Evolutionary conservation across 2,329 filamentous ascomycete genomes (phyloP).

Genomic region (Epichloe amarillans): DNA sequence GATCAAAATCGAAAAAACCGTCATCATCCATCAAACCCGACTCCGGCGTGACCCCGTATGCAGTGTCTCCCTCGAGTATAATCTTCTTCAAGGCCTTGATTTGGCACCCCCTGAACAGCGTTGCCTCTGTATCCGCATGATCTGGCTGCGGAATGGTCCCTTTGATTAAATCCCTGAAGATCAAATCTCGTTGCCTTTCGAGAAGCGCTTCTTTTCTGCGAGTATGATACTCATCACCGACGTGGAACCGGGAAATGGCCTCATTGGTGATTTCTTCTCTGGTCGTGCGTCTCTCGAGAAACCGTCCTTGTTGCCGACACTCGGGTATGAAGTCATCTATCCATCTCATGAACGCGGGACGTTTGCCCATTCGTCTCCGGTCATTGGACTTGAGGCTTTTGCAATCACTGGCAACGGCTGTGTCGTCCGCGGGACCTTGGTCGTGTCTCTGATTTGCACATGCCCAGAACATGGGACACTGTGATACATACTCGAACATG

Average conservation of each 20-base stretch:
- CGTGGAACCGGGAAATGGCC: slow-evolving; percentile 38
- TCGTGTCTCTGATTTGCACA: slow-evolving; percentile 9
- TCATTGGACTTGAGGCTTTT: slow-evolving; percentile 39
- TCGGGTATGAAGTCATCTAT: slow-evolving; percentile 48
- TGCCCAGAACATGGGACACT: slow-evolving; percentile 45
- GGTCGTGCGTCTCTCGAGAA: slow-evolving; percentile 13
- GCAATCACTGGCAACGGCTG: slow-evolving; percentile 12
- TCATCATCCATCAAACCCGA: slow-evolving; percentile 18
- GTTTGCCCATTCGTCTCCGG: slow-evolving; percentile 37
- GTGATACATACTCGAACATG: slow-evolving; percentile 48
- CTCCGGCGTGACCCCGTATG: slow-evolving; percentile 21
- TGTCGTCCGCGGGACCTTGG: slow-evolving; percentile 3
- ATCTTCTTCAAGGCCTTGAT: slow-evolving; percentile 35
- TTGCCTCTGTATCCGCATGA: slow-evolving; percentile 1
- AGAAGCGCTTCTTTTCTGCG: slow-evolving; percentile 28
- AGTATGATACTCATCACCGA: slow-evolving; percentile 28
- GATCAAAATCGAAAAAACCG: slow-evolving; percentile 31
- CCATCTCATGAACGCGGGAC: slow-evolving; percentile 47
- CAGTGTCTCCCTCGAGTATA: slow-evolving; percentile 30
- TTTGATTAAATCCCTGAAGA: slow-evolving; percentile 35
- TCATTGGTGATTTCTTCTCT: slow-evolving; percentile 36
- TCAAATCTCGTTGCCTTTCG: slow-evolving; percentile 25
- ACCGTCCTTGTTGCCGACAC: slow-evolving; percentile 28
- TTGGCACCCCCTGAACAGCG: background rate
- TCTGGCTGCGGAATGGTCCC: slow-evolving; percentile 13